These are phyloP conservation scores for Exophiala alcalophila DNA, from an alignment of 2,329 filamentous ascomycete genomes.

Conservation along the genomic window DNA sequence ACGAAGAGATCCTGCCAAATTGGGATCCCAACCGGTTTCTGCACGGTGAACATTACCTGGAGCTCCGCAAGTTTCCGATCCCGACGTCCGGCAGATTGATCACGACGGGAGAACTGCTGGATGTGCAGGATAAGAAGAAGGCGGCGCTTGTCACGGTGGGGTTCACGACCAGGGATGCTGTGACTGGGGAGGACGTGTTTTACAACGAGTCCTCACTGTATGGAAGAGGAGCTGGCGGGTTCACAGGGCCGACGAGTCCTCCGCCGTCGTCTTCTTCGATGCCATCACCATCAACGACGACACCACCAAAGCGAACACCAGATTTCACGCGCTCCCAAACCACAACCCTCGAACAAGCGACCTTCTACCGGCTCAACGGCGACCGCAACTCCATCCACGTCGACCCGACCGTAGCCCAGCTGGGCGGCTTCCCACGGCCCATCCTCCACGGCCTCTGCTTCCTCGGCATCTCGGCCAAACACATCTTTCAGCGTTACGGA, in stretches of 20 bases:
- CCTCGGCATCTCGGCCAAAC: conserved; percentile 87
- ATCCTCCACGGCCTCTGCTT: conserved; percentile 94
- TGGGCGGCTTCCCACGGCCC: conserved; percentile 87
- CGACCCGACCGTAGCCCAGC: conserved; percentile 87
- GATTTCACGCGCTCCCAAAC: too few relatives aligned
- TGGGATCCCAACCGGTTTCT: too few relatives aligned
- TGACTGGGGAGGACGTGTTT: conserved; percentile 83
- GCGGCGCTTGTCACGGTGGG: conserved; percentile 78
- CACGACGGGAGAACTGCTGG: conserved; percentile 57
- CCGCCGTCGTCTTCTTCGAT: too few relatives aligned
- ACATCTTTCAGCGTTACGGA: conserved; percentile 79
- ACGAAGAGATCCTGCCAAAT: too few relatives aligned
- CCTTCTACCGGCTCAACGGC: conserved; percentile 85
- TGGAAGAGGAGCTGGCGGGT: conserved; percentile 83
- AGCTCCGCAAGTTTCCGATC: too few relatives aligned
- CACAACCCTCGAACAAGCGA: conserved; percentile 95
- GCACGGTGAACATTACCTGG: too few relatives aligned
- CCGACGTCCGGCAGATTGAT: conserved; percentile 43
- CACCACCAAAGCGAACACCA: too few relatives aligned
- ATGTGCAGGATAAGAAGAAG: conserved; percentile 92
- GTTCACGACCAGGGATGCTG: conserved; percentile 74
- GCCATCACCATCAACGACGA: too few relatives aligned
- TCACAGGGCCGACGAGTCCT: conserved; percentile 61
- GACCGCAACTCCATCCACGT: conserved; percentile 97
- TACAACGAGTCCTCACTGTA: conserved; percentile 94